Percentiles rank a stretch among this genome's conserved stretches.
Conservation (phyloP, 352 stramenopile genomes). For the Hyaloperonospora arabidopsidis region DNA sequence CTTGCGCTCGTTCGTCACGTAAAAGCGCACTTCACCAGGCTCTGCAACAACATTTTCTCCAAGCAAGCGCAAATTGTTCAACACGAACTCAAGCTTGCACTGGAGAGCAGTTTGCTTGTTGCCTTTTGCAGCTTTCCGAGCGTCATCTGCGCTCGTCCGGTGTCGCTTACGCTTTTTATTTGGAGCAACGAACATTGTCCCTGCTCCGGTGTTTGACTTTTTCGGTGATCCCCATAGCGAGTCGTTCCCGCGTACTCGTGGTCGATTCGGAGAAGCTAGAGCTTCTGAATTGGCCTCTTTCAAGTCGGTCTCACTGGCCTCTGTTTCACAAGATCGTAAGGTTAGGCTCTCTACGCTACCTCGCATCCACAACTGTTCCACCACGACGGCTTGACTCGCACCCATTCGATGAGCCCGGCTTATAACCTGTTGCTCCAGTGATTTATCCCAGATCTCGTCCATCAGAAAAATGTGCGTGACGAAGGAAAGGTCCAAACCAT, state of each 20-base stretch:
- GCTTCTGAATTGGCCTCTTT: conserved; percentile 9
- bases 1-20: conserved; percentile 32
- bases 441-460: conserved; percentile 95
- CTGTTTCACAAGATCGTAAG: conserved; percentile 36
- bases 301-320: conserved; percentile 8
- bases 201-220: conserved; percentile 27
- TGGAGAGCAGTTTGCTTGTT: conserved; percentile 40
- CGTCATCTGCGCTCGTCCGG: conserved; percentile 9
- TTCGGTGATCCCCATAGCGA: conserved; percentile 20
- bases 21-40: conserved; percentile 39
- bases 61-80: conserved; percentile 43
- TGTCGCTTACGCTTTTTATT: conserved; percentile 35
- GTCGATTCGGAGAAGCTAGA: conserved; percentile 11
- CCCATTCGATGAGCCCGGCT: conserved; percentile 95
- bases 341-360: conserved; percentile 79
- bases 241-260: conserved; percentile 7
- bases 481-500: conserved; percentile 96
- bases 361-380: conserved; percentile 89
- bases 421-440: conserved; percentile 92
- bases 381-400: conserved; percentile 82
- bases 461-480: conserved; percentile 97
- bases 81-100: conserved; percentile 39
- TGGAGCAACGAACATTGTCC: conserved; percentile 25
- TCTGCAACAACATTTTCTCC: conserved; percentile 33
- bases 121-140: conserved; percentile 19